These are phyloP conservation scores for Rauvolfia tetraphylla DNA, from an alignment of 257 asterid genomes.

Conservation along the genomic window DNA sequence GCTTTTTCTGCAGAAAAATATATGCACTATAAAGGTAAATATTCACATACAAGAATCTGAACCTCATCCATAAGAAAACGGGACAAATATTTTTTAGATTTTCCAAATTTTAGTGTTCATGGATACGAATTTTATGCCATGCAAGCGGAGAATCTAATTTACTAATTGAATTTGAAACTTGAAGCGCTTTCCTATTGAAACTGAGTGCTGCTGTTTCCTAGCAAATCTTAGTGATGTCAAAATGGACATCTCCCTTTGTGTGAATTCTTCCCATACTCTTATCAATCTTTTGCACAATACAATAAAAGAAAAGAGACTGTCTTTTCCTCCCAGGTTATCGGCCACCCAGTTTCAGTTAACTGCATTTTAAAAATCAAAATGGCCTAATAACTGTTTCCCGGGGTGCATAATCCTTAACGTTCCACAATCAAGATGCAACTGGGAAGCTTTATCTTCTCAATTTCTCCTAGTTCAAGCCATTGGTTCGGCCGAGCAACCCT, in stretches of 20 bases:
- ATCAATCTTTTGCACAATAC: not conserved
- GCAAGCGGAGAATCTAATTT: no score
- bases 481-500: not conserved
- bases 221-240: not conserved
- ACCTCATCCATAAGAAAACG: not conserved
- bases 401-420: not conserved
- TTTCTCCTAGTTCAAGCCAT: not conserved
- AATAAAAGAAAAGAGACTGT: not conserved
- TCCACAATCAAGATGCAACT: not conserved
- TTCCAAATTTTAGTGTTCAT: no score
- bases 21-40: not conserved
- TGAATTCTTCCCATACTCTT: not conserved
- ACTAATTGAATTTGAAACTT: no score
- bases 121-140: not conserved
- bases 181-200: no score
- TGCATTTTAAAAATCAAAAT: not conserved
- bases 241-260: not conserved
- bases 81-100: no score
- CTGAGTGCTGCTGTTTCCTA: not conserved
- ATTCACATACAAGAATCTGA: not conserved
- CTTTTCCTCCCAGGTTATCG: not conserved
- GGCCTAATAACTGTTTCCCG: not conserved
- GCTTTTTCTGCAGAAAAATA: not conserved
- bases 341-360: not conserved
- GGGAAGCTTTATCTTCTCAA: not conserved